Evolutionary conservation across 371 early-diverging fungal species (phyloP), one percentile per base, ranked within the genome.

Genomic region (Mucor velutinosus): DNA sequence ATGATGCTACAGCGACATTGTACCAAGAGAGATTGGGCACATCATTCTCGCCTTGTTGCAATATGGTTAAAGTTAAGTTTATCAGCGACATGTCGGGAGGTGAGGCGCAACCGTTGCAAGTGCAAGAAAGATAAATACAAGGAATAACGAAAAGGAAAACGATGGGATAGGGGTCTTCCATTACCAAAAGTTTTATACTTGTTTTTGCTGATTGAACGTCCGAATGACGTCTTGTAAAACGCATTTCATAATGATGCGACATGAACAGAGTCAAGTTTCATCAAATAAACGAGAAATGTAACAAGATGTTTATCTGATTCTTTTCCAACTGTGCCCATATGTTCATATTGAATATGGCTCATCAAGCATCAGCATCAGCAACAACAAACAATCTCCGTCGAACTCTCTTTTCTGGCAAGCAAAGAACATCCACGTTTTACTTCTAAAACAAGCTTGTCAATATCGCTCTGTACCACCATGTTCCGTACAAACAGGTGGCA

Each of bases 1-100:
- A 17, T 2, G 79, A 79, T 10, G 85, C 85, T 55, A 82, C 73
- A 29, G 71, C 82, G 10, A 84, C 82, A 62, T 84, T 82, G 12
- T 47, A 47, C 76, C 76, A 76, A 7, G 71, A 62, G 30, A 75
- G 58, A 30, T 73, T 49, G 4, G 73, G 73, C 6, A 72, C 53
- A 15, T 65, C 27, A 12, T 59, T 59, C 12, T 51, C 39, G 4
- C 39, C 55, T 15, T 59, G 30, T 37, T 35, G 27, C 19, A 49
- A 17, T 6, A 30, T 7, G 19, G 49, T 21, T 10, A 49, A n/a
- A 21, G 49, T 49, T 11, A 21, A 49, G 49, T 49, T 49, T 0
- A 49, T 0, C 8, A 49, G 21, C 3, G 49, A 49, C 49, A 49
- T 49, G 49, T 21, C 49, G 8, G 19, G n/a, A 19, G 39, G 15